Base-by-base conservation (phyloP, 2,329 filamentous ascomycete genomes). In the Penicillium sp. region DNA sequence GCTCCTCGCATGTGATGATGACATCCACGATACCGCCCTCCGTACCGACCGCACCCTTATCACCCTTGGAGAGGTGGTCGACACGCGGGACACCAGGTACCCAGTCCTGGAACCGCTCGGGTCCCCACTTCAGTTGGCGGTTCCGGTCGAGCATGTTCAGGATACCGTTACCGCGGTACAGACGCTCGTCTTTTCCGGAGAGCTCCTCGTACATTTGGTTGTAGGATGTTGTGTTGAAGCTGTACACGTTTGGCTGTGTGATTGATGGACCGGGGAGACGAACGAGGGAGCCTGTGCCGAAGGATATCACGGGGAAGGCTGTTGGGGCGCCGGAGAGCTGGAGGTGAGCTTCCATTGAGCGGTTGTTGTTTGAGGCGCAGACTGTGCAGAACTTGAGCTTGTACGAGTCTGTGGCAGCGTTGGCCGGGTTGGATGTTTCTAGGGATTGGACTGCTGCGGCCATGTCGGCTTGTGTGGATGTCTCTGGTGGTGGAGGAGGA, bases 331-430 rank as follows among this genome's bases (percentile, higher is more conserved):
- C 84, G 5, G 94, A 91, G 34, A 99, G 87, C 61, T 91, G 90
- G 29, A 97, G 85, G 75, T 99, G 94, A n/a, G 93, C 93, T 82
- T 97, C 94, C 94, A 99, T 97, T n/a, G 91, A 96, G 86, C 94
- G 87, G 72, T 99, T 99, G 75, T 99, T 92, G 70, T 99, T 99
- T 70, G 92, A 96, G 8, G 94, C 94, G 77, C 94, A 99, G n/a
- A 99, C 93, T 3, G 94, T 97, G 80, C 92, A 97, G 77, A 97
- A 97, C 72, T 90, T 95, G 60, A 99, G 84, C 77, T 94, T 96
- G 82, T 87, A 96, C 51, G 82, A 84, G n/a, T 79, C 79, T 27
- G 83, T 79, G 53, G 41, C 45, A n/a, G 50, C 31, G 27, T 9
- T 11, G 21, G 49, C 40, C 31, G 48, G 44, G 34, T 50, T 40